Evolutionary conservation across 495 filamentous ascomycete species (phyloP).

Genomic region (Chaetomium tenue): DNA sequence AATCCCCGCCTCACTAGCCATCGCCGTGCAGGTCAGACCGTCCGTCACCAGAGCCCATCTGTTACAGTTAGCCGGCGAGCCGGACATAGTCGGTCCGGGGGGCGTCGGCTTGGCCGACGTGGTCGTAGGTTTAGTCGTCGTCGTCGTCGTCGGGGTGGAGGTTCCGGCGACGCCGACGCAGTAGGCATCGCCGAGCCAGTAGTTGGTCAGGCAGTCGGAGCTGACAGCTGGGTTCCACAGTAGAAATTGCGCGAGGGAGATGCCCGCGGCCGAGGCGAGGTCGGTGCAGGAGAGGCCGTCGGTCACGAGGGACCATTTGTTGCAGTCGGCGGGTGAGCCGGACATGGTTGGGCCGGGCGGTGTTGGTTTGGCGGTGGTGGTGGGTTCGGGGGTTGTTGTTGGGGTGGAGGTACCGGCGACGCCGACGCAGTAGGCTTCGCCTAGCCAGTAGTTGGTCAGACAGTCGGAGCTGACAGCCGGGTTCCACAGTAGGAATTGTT

Average conservation of each 20-base stretch:
- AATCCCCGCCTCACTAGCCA: conserved; percentile 18
- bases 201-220: too few relatives aligned
- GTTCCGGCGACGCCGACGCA: too few relatives aligned
- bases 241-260: conserved; percentile 23
- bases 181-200: too few relatives aligned
- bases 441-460: conserved; percentile 23
- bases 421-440: conserved; percentile 29
- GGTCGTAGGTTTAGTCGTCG: background rate
- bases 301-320: conserved; percentile 24
- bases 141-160: background rate
- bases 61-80: conserved; percentile 25
- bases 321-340: conserved; percentile 27
- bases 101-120: conserved; percentile 3
- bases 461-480: conserved; percentile 22
- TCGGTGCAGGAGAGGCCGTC: conserved; percentile 11
- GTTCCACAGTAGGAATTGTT: too few relatives aligned
- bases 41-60: conserved; percentile 22
- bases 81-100: too few relatives aligned
- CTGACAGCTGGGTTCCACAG: conserved; percentile 21
- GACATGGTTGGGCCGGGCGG: too few relatives aligned
- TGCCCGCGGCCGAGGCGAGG: conserved; percentile 13
- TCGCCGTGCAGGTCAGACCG: conserved; percentile 9
- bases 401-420: background rate
- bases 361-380: background rate
- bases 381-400: background rate